Percentiles rank a stretch among this genome's conserved stretches.
Evolutionary conservation across 306 rosid species (phyloP).

Genomic region (peach (Prunus persica)): Prunus_persica_NCBIv2 NC_034014.1:8199501-8200000

Average conservation of each 20-base stretch:
- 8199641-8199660: constrained; percentile 52
- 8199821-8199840: constrained; percentile 11
- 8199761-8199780: constrained; percentile 63
- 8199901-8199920: constrained; percentile 22
- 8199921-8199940: constrained; percentile 7
- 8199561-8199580: neutral
- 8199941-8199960: constrained; percentile 31
- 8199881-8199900: constrained; percentile 52
- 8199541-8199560: constrained; percentile 6
- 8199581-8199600: constrained; percentile 74
- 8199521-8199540: constrained; percentile 8
- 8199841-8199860: constrained; percentile 36
- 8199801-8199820: constrained; percentile 30
- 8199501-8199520: neutral
- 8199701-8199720: constrained; percentile 75
- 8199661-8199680: constrained; percentile 89
- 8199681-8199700: constrained; percentile 91
- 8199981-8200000: constrained; percentile 25
- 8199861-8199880: constrained; percentile 50
- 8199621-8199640: constrained; percentile 93
- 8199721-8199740: constrained; percentile 88
- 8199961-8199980: constrained; percentile 28
- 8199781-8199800: constrained; percentile 39
- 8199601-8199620: constrained; percentile 97
- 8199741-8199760: constrained; percentile 98